Evolutionary conservation across 2,329 filamentous ascomycete genomes (phyloP), one percentile per base, ranked within the genome.

Genomic region (Plenodomus tracheiphilus): DNA sequence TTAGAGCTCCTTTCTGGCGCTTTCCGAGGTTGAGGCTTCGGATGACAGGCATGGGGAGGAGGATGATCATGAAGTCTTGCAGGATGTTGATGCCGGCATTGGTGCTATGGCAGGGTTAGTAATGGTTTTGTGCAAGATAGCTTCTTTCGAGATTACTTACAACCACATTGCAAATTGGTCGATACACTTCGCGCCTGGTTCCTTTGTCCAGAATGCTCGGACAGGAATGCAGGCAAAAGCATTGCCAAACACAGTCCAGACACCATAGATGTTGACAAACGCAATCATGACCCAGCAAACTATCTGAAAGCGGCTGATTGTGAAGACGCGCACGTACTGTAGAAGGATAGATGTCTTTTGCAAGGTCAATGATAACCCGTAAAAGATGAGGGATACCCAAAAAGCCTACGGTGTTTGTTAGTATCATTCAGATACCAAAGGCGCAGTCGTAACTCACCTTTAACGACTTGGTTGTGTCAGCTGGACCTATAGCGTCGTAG

Each of bases 1-100:
- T 60, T 3, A 76, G 54, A 8, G 69, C 68, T 32, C 65, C 49
- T 51, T 74, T 75, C 47, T 75, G 70, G 19, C 60, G 54, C 15
- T 50, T 53, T 9, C 68, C 64, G 18, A 76, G 58, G 16, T 68
- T 69, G 39, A 76, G 49, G 10, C 60, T 62, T 39, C 56, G 46
- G 21, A 73, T 65, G 1, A 71, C 63, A 1, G 67, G 69, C 48
- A 73, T 70, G 1, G 70, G 70, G 0, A 72, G 57, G 2, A 71
- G 38, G 13, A 71, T 69, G 41, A 71, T 63, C 9, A 58, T 54
- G 19, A 73, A 64, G 36, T 73, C 69, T 7, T 65, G 67, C 7
- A 52, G 10, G 25, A 73, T 71, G 37, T 70, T 72, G 42, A 70
- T 61, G 0, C 47, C 57, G 2, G 65, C 65, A 30, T 68, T 69